phyloP scores from a whole-genome alignment of 2,329 filamentous ascomycete species.

The Metarhizium humberi region DNA sequence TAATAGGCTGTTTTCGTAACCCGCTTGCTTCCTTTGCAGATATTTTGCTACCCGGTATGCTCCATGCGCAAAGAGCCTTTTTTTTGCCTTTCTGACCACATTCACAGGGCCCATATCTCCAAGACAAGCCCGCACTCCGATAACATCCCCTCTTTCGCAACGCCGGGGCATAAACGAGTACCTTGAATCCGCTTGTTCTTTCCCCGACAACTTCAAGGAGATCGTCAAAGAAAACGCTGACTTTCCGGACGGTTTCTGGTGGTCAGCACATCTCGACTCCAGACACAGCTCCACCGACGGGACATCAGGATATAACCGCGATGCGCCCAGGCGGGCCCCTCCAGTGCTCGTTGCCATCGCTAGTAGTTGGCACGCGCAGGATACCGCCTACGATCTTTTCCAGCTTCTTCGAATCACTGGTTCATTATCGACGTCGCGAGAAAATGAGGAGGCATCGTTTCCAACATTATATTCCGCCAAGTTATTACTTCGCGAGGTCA shows the following conservation, averaged over 20 bases:
- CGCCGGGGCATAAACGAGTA: constrained; percentile 43
- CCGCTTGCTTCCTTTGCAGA: constrained; percentile 37
- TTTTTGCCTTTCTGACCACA: neutral
- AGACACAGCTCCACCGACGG: constrained; percentile 12
- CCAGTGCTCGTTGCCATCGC: constrained; percentile 41
- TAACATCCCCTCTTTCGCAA: constrained; percentile 39
- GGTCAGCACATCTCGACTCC: constrained; percentile 39
- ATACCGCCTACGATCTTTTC: constrained; percentile 41
- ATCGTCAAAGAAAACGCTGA: constrained; percentile 37
- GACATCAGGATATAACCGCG: constrained; percentile 13
- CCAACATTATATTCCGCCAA: constrained; percentile 46
- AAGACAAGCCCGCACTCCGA: constrained; percentile 38
- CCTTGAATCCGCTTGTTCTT: constrained; percentile 35
- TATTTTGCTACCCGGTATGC: constrained; percentile 39
- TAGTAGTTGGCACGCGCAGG: constrained; percentile 40
- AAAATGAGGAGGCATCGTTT: constrained; percentile 37
- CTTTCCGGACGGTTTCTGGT: constrained; percentile 49
- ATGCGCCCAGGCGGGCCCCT: constrained; percentile 31
- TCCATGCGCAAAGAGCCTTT: neutral
- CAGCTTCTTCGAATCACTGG: constrained; percentile 42
- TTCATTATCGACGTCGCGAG: constrained; percentile 36
- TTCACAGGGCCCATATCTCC: constrained; percentile 35
- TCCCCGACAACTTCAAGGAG: constrained; percentile 29
- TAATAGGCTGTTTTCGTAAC: constrained; percentile 42
- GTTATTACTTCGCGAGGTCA: constrained; percentile 42